Conservation (phyloP, 2,329 filamentous ascomycete genomes). For the Helminthosporium solani region DNA sequence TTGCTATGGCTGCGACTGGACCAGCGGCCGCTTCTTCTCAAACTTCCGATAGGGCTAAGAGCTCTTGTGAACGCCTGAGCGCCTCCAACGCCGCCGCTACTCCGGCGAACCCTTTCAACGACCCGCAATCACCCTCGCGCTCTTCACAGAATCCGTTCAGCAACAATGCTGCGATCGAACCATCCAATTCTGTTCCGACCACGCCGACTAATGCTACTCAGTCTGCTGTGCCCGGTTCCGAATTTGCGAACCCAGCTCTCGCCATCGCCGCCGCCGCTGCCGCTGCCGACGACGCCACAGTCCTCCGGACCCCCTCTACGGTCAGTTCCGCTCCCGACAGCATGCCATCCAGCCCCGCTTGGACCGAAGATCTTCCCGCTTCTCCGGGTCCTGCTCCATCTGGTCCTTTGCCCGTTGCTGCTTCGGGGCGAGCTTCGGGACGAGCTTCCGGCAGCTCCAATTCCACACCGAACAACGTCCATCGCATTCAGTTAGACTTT, state of each 20-base stretch:
- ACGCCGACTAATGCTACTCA: constrained; percentile 27
- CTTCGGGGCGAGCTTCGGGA: too few relatives aligned
- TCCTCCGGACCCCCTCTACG: constrained; percentile 44
- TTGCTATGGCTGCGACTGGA: constrained; percentile 33
- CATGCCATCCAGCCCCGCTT: constrained; percentile 58
- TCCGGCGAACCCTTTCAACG: constrained; percentile 70
- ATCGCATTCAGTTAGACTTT: constrained; percentile 94
- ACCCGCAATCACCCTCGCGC: constrained; percentile 40
- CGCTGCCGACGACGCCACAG: constrained; percentile 44
- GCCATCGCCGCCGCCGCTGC: constrained; percentile 49
- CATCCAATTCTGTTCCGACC: constrained; percentile 27
- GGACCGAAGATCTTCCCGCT: constrained; percentile 60
- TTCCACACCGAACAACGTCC: constrained; percentile 62
- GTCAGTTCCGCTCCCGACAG: constrained; percentile 50
- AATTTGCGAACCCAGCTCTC: constrained; percentile 34
- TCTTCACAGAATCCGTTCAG: constrained; percentile 63
- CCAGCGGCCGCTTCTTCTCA: constrained; percentile 22
- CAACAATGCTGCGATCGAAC: constrained; percentile 41
- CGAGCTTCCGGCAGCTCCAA: constrained; percentile 62
- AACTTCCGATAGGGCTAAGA: constrained; percentile 25
- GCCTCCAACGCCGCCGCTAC: constrained; percentile 50
- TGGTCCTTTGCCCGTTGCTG: constrained; percentile 49
- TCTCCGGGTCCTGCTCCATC: constrained; percentile 49
- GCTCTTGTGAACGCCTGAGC: constrained; percentile 44
- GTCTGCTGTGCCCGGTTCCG: constrained; percentile 24